Conservation (phyloP, 2,329 filamentous ascomycete species). For the Xylaria arbuscula region DNA sequence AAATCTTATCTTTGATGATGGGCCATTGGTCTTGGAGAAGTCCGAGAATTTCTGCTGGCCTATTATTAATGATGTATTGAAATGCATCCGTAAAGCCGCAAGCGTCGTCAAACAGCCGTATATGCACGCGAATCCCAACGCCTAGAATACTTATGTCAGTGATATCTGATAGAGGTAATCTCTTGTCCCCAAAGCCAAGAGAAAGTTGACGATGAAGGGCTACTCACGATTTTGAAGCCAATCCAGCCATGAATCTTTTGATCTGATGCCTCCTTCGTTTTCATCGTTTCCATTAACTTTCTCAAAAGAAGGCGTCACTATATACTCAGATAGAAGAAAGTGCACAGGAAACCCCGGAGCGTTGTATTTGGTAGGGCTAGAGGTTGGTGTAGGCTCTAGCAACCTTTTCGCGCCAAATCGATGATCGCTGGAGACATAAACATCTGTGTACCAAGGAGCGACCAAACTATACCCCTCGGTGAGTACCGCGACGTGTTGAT, state of each 20-base stretch:
- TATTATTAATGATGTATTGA: slow-evolving; percentile 6
- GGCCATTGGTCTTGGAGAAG: slow-evolving; percentile 16
- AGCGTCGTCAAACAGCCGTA: slow-evolving; percentile 22
- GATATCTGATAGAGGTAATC: not conserved
- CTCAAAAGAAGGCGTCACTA: not conserved
- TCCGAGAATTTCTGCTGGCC: slow-evolving; percentile 10
- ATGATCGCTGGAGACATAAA: slow-evolving; percentile 33
- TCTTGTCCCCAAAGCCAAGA: too few relatives aligned
- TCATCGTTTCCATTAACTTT: not conserved
- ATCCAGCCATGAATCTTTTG: slow-evolving; percentile 24
- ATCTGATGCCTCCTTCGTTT: not conserved
- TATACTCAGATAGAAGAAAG: slow-evolving; percentile 6
- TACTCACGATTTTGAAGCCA: slow-evolving; percentile 33
- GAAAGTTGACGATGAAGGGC: not conserved
- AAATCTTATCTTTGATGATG: not conserved
- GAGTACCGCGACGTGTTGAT: not conserved
- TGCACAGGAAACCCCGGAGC: slow-evolving; percentile 22
- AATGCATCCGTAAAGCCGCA: slow-evolving; percentile 11
- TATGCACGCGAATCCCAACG: slow-evolving; percentile 1
- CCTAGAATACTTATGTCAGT: slow-evolving; percentile 2
- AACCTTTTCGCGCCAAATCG: slow-evolving; percentile 38
- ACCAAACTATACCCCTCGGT: not conserved
- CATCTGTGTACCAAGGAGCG: not conserved
- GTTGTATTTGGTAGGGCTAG: not conserved
- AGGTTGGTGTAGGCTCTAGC: slow-evolving; percentile 25